phyloP scores from a whole-genome alignment of 1,284 basidiomycete genomes.

The Mycena sp. region DNA sequence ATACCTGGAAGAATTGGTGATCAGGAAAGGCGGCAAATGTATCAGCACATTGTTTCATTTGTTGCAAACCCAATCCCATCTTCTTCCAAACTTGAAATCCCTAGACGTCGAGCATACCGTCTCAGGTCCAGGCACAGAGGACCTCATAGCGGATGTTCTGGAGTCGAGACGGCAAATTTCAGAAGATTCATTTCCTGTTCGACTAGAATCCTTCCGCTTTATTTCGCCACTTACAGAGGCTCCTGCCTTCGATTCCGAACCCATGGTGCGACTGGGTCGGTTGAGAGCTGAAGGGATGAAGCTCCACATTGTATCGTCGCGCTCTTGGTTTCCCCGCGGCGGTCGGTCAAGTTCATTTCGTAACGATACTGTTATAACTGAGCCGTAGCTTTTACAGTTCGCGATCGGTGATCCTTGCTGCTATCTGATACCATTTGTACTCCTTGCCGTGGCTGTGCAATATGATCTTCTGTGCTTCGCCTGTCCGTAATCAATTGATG shows the following conservation, averaged over 20 bases:
- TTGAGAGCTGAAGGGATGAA: slow-evolving; percentile 12
- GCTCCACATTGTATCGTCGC: slow-evolving; percentile 1
- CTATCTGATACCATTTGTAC: no score
- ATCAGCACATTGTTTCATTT: not conserved
- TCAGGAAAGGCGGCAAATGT: not conserved
- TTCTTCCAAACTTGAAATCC: slow-evolving; percentile 13
- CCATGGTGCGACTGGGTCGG: not conserved
- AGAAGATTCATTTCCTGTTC: not conserved
- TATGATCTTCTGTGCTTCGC: no score
- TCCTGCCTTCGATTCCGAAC: not conserved
- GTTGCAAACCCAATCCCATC: not conserved
- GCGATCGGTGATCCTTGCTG: no score
- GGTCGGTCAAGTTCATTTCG: no score
- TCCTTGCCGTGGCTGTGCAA: no score
- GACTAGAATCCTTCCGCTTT: slow-evolving; percentile 4
- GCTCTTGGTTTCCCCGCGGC: not conserved
- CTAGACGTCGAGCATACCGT: not conserved
- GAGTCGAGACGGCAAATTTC: slow-evolving; percentile 11
- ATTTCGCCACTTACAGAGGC: slow-evolving; percentile 7
- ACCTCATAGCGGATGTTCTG: slow-evolving; percentile 8
- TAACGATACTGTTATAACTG: no score
- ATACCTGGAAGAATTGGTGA: slow-evolving; percentile 14
- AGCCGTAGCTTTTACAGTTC: no score
- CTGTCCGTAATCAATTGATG: no score
- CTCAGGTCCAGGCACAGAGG: not conserved